Evolutionary conservation across 129 eudicot genomes (phyloP).

Genomic region (Pseudognaphalium luteoalbum): DNA sequence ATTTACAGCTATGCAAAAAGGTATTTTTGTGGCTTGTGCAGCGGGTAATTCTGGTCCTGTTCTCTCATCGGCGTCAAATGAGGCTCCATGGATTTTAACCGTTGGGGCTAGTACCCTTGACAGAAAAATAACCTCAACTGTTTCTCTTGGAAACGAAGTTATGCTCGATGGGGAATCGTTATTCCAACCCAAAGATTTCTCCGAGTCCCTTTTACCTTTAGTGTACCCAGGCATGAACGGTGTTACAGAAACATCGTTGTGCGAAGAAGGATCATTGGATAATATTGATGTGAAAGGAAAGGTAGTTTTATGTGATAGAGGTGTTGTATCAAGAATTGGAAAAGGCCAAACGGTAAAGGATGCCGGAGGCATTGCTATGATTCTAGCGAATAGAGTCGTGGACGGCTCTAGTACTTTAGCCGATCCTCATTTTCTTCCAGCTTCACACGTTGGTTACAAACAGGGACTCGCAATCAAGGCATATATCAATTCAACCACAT

Average conservation of each 20-base stretch:
- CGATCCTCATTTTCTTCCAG: slow-evolving; percentile 49
- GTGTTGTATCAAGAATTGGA: slow-evolving; percentile 23
- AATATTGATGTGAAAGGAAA: slow-evolving; percentile 41
- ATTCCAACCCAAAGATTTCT: slow-evolving; percentile 48
- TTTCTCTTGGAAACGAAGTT: slow-evolving; percentile 38
- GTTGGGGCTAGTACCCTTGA: slow-evolving; percentile 67
- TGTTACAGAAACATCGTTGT: slow-evolving; percentile 28
- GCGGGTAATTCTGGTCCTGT: slow-evolving; percentile 56
- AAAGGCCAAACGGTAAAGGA: slow-evolving; percentile 47
- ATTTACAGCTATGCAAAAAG: slow-evolving; percentile 50
- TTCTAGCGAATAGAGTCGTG: slow-evolving; percentile 21
- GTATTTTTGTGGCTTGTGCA: slow-evolving; percentile 49
- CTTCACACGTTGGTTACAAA: slow-evolving; percentile 40
- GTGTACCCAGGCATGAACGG: slow-evolving; percentile 41
- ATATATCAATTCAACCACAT: slow-evolving; percentile 37
- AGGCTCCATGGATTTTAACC: slow-evolving; percentile 67
- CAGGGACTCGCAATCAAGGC: slow-evolving; percentile 35
- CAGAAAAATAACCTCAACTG: slow-evolving; percentile 35
- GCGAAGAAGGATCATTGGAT: slow-evolving; percentile 36
- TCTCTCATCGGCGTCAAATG: slow-evolving; percentile 40
- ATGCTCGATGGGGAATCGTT: slow-evolving; percentile 42
- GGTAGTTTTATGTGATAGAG: slow-evolving; percentile 46
- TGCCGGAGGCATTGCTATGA: slow-evolving; percentile 50
- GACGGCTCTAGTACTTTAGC: slow-evolving; percentile 35
- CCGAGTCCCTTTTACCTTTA: slow-evolving; percentile 36